Percentiles rank a stretch among this genome's conserved stretches.
Conservation (phyloP, 2,329 filamentous ascomycete genomes). For the Shiraia sp. region DNA sequence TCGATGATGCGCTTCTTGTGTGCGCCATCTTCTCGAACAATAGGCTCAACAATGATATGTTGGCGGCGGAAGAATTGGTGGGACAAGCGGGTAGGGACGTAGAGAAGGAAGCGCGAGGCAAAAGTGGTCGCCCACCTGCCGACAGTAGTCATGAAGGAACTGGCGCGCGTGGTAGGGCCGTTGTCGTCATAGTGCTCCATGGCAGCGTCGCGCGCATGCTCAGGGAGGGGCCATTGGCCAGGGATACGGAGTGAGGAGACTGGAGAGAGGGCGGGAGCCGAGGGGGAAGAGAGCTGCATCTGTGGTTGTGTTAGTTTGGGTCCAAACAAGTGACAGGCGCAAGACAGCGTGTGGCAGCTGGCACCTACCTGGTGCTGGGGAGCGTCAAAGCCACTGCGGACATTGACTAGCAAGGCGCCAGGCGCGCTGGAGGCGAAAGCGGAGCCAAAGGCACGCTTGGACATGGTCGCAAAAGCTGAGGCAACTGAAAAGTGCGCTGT, state of each 20-base stretch:
- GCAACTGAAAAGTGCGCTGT: slow-evolving; percentile 7
- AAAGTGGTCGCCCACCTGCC: slow-evolving; percentile 16
- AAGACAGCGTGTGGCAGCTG: slow-evolving; percentile 6
- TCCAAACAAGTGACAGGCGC: slow-evolving; percentile 7
- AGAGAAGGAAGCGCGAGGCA: slow-evolving; percentile 13
- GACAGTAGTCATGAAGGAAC: slow-evolving; percentile 19
- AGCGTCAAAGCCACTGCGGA: slow-evolving; percentile 15
- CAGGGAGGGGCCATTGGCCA: slow-evolving; percentile 20
- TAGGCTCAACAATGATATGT: slow-evolving; percentile 22
- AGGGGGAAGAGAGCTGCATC: slow-evolving; percentile 9
- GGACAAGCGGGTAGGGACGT: slow-evolving; percentile 12
- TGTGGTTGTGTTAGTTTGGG: slow-evolving; percentile 17
- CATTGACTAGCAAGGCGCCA: slow-evolving; percentile 11
- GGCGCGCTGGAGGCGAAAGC: slow-evolving; percentile 16
- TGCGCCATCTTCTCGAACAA: slow-evolving; percentile 24
- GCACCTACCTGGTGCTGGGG: slow-evolving; percentile 23
- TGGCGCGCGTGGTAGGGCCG: not conserved
- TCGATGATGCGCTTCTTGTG: slow-evolving; percentile 38
- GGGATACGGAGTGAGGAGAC: slow-evolving; percentile 6
- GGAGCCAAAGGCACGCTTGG: slow-evolving; percentile 18
- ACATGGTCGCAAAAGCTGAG: slow-evolving; percentile 13
- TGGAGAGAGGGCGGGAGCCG: not conserved
- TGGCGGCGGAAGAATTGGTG: slow-evolving; percentile 19
- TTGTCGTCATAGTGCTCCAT: slow-evolving; percentile 3
- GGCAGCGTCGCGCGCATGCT: not conserved